phyloP scores from a whole-genome alignment of 306 rosid species.

The Ammopiptanthus mongolicus region DNA sequence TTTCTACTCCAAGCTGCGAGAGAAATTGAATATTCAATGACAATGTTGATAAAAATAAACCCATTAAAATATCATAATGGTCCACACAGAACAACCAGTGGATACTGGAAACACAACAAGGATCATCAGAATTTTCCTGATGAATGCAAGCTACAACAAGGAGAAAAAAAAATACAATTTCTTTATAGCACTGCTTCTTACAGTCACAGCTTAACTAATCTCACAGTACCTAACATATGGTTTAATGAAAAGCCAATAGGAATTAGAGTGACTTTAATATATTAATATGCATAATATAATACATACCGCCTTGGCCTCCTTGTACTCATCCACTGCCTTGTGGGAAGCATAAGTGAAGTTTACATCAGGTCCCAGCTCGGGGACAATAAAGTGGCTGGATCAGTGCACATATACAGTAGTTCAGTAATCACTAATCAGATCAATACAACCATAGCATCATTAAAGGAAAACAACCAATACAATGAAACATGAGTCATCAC shows the following conservation, averaged over 20 bases:
- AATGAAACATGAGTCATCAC: slow-evolving; percentile 14
- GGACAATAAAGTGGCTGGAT: slow-evolving; percentile 83
- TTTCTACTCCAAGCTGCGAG: slow-evolving; percentile 82
- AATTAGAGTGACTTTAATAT: neutral
- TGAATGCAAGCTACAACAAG: neutral
- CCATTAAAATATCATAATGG: neutral
- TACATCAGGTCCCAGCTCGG: slow-evolving; percentile 78
- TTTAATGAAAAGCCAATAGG: neutral
- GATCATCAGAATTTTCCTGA: neutral
- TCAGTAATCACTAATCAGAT: slow-evolving; percentile 15
- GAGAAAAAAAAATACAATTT: neutral
- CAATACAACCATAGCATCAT: neutral
- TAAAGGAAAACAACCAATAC: neutral
- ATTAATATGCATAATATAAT: neutral
- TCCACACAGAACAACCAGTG: neutral
- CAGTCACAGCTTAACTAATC: neutral
- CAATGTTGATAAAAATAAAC: neutral
- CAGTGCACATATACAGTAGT: slow-evolving; percentile 4
- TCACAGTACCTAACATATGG: neutral
- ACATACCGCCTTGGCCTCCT: slow-evolving; percentile 89
- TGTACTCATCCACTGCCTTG: slow-evolving; percentile 83
- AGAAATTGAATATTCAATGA: slow-evolving; percentile 10
- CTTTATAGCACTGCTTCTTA: neutral
- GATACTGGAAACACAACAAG: neutral
- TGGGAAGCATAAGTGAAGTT: slow-evolving; percentile 77